Base-by-base conservation (phyloP, 805 yeast genomes). In the Zygoascus biomembranicola region DNA sequence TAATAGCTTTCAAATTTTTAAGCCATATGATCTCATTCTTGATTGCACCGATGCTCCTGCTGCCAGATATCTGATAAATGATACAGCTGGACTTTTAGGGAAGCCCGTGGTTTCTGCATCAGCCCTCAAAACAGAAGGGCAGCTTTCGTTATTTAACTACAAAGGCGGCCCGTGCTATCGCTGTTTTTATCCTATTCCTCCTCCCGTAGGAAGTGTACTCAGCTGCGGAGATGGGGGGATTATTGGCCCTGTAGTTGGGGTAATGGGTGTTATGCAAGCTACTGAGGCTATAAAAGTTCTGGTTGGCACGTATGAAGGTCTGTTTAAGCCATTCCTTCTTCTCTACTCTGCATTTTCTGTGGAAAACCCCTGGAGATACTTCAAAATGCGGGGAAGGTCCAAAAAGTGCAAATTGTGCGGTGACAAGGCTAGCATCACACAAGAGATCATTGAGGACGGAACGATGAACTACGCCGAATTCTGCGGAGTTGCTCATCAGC, bases 1-100 rank as follows among this genome's bases (percentile, higher is more conserved):
- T 0, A 90, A 89, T 66, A 85, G 88, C 0, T 80, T 85, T 60
- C 76, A 68, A 0, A 77, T 89, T 1, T 74, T 90, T 49, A 61
- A 66, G n/a, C 60, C 70, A 3, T 90, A 86, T 68, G 97, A 92
- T 63, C 56, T 85, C 32, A 80, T 94, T 3, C 71, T 94, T 19
- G 99, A 94, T 68, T 95, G 99, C 64, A 92, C 99, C 0, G 99
- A 94, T 69, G 82, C 92, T 1, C 98, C 98, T 11, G 78, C 81
- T 44, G 82, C 95, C 0, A 73, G 99, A 58, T 94, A 94, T 65
- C 74, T 94, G 55, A 80, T 94, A 35, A 87, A 88, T 53, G 99
- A 94, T 67, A 85, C 83, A 1, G 82, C 90, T 11, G 95, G 88
- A 0, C 59, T 84, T 0, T 65, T 78, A 1, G 79, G 81, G 0